These are phyloP conservation scores for Cercophora samala DNA, from an alignment of 495 filamentous ascomycete species.

Conservation along the genomic window DNA sequence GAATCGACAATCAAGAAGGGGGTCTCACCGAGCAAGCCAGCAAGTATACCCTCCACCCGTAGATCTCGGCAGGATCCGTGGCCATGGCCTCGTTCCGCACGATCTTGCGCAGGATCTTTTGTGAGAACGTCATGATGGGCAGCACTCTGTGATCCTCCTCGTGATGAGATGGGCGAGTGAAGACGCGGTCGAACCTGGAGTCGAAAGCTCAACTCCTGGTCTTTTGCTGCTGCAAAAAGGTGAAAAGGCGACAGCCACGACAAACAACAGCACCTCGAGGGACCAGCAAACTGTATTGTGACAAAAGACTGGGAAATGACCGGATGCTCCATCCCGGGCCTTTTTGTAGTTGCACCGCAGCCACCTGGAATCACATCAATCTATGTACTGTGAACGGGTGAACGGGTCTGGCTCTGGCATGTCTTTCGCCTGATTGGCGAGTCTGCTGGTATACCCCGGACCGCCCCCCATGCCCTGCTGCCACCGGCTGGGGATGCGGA, in stretches of 20 bases:
- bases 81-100: slow-evolving; percentile 79
- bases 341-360: slow-evolving; percentile 25
- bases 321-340: slow-evolving; percentile 17
- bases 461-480: slow-evolving; percentile 1
- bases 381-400: slow-evolving; percentile 10
- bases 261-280: neutral
- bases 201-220: neutral
- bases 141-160: slow-evolving; percentile 4
- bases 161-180: neutral
- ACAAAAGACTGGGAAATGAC: slow-evolving; percentile 7
- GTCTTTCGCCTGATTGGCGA: slow-evolving; percentile 18
- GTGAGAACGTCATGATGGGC: slow-evolving; percentile 29
- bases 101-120: slow-evolving; percentile 56
- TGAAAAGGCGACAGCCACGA: neutral
- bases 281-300: neutral
- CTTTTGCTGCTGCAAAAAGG: neutral
- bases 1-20: neutral
- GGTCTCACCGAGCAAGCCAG: slow-evolving; percentile 63
- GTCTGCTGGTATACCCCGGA: slow-evolving; percentile 8
- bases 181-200: neutral
- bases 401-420: slow-evolving; percentile 9
- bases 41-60: slow-evolving; percentile 71
- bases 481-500: slow-evolving; percentile 7
- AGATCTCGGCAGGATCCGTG: slow-evolving; percentile 69
- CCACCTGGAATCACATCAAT: slow-evolving; percentile 12